Evolutionary conservation across 768 basidiomycete species (phyloP).

Genomic region (Boletus subparvulus): DNA sequence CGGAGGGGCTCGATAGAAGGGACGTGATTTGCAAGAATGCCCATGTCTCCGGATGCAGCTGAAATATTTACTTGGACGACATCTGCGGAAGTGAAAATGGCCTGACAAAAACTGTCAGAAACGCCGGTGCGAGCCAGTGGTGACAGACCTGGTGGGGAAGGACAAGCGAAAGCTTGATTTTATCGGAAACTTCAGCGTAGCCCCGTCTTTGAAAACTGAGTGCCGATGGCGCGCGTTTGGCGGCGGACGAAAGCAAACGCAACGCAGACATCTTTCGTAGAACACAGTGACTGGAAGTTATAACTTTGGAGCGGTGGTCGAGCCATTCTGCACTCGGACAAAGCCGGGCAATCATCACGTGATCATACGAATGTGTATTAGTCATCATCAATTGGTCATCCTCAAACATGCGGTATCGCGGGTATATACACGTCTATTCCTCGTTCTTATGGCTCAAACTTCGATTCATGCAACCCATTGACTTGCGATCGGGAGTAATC

Average conservation of each 20-base stretch:
- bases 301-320: neutral
- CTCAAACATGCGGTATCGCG: neutral
- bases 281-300: neutral
- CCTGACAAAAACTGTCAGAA: constrained; percentile 44
- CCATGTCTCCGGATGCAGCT: constrained; percentile 96
- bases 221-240: constrained; percentile 55
- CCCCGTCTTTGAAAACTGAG: constrained; percentile 66
- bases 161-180: constrained; percentile 89
- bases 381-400: no score
- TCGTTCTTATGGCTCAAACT: constrained; percentile 22
- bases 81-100: constrained; percentile 87
- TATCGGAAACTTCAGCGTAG: constrained; percentile 90
- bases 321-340: constrained; percentile 18
- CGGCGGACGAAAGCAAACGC: constrained; percentile 64
- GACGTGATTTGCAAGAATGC: constrained; percentile 98
- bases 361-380: constrained; percentile 1
- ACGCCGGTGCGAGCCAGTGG: neutral
- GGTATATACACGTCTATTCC: neutral
- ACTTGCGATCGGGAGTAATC: constrained; percentile 45
- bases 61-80: constrained; percentile 95
- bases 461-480: constrained; percentile 28
- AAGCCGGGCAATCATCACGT: constrained; percentile 30
- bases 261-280: constrained; percentile 64
- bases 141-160: constrained; percentile 89
- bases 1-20: constrained; percentile 95